Base-by-base conservation (phyloP, 2,329 filamentous ascomycete genomes). In the Cordyceps fumosorosea region DNA sequence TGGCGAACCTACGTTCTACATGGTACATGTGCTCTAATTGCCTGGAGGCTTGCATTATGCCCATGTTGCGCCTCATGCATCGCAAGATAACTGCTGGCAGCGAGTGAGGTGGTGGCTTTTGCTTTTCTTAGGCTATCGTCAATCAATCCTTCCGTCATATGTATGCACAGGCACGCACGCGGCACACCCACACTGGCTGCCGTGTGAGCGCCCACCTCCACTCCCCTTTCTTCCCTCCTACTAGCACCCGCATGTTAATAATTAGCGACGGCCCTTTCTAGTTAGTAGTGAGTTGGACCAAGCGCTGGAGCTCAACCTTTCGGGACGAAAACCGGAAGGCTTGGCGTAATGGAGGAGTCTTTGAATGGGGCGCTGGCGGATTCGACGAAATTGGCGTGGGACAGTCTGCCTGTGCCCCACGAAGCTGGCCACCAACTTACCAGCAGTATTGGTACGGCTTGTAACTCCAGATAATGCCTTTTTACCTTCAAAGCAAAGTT, bases 1-100 rank as follows among this genome's bases (percentile, higher is more conserved):
- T 34, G 32, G 48, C 22, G 47, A 59, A 5, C 50, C 40, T 59
- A 24, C 32, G 22, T 42, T 52, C 56, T 52, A 59, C 48, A 45
- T 51, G 47, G 48, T 29, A 29, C 57, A 53, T 40, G 40, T n/a
- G 20, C 57, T 60, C 57, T 29, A 40, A 75, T 62, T 62, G 44
- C 52, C 22, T 34, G 34, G 60, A 22, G 56, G 60, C 48, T 53
- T 57, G 60, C 26, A 14, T 60, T 44, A 60, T 60, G 57, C 40
- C 50, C 11, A 10, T 37, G 14, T 5, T 14, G 18, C 34, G 40
- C 16, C 37, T 54, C 22, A 32, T 51, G 22, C 44, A 22, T 10
- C n/a, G 14, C 50, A 11, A 14, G 24, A 18, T 26, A 50, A 3
- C 29, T 29, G 29, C 29, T 29, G 5, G 29, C 5, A 29, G 29